These are phyloP conservation scores for Fusarium brevicatenulatum DNA, from an alignment of 2,329 filamentous ascomycete genomes.

Conservation along the genomic window DNA sequence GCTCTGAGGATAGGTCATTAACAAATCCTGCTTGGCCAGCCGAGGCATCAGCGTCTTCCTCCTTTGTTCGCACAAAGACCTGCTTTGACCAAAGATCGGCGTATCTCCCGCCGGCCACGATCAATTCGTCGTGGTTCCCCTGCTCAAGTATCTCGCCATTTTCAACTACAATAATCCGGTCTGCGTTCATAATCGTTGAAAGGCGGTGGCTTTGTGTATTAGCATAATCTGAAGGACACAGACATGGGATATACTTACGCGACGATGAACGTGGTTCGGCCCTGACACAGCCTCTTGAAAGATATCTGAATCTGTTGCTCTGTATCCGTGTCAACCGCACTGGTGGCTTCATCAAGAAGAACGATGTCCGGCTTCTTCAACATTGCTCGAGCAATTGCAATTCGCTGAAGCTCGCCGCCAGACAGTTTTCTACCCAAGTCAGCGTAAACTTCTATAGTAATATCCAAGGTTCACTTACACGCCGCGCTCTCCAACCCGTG, in stretches of 20 bases:
- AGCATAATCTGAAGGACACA: background rate
- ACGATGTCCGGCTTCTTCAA: slow-evolving; percentile 80
- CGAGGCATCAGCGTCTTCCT: slow-evolving; percentile 44
- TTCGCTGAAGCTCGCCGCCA: slow-evolving; percentile 72
- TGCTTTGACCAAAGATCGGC: slow-evolving; percentile 73
- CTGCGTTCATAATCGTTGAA: slow-evolving; percentile 76
- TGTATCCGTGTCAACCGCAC: slow-evolving; percentile 77
- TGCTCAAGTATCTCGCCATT: slow-evolving; percentile 71
- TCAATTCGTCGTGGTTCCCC: slow-evolving; percentile 68
- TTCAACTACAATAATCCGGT: slow-evolving; percentile 72
- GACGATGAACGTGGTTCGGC: slow-evolving; percentile 73
- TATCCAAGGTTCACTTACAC: slow-evolving; percentile 48
- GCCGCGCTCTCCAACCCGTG: slow-evolving; percentile 62
- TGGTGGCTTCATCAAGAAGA: slow-evolving; percentile 82
- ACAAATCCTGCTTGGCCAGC: slow-evolving; percentile 43
- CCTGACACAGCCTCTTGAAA: slow-evolving; percentile 65
- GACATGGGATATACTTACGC: slow-evolving; percentile 57
- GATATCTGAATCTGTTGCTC: slow-evolving; percentile 74
- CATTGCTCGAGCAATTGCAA: slow-evolving; percentile 76
- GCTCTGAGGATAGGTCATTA: slow-evolving; percentile 52
- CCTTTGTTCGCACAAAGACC: slow-evolving; percentile 62
- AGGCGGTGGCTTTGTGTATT: slow-evolving; percentile 65
- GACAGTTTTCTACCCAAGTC: slow-evolving; percentile 64
- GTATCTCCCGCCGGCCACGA: slow-evolving; percentile 69
- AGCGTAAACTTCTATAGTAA: slow-evolving; percentile 12